Conservation (phyloP, 139 green algal genomes). For the Trebouxia sp. region DNA sequence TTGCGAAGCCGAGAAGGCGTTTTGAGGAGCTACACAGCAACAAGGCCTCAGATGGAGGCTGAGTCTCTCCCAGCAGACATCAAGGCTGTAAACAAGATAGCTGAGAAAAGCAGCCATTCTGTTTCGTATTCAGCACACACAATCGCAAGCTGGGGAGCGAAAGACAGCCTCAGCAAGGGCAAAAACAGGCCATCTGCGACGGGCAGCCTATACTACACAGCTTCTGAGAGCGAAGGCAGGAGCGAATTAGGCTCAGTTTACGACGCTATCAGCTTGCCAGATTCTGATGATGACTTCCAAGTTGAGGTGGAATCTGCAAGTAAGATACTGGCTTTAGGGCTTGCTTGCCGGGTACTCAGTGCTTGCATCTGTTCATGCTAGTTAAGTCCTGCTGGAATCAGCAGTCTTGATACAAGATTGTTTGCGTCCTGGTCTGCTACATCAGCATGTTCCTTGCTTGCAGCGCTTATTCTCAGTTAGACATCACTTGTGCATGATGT, state of each 20-base stretch:
- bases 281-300: conserved; percentile 1
- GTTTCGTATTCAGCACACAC: conserved; percentile 8
- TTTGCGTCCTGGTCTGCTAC: too few relatives aligned
- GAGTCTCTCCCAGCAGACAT: background rate
- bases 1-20: too few relatives aligned
- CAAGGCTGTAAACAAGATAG: background rate
- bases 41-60: background rate
- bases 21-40: too few relatives aligned
- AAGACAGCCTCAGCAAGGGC: background rate
- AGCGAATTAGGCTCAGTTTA: background rate
- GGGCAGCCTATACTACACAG: conserved; percentile 3
- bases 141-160: background rate
- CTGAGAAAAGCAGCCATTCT: background rate
- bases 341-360: too few relatives aligned
- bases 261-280: conserved; percentile 1
- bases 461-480: too few relatives aligned
- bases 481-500: too few relatives aligned
- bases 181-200: background rate
- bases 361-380: too few relatives aligned
- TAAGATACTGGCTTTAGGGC: too few relatives aligned
- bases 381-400: too few relatives aligned
- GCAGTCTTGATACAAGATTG: too few relatives aligned
- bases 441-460: too few relatives aligned
- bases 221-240: background rate
- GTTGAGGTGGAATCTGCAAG: background rate